Conservation (phyloP, 2,329 filamentous ascomycete species). For the Botrytis fragariae region DNA sequence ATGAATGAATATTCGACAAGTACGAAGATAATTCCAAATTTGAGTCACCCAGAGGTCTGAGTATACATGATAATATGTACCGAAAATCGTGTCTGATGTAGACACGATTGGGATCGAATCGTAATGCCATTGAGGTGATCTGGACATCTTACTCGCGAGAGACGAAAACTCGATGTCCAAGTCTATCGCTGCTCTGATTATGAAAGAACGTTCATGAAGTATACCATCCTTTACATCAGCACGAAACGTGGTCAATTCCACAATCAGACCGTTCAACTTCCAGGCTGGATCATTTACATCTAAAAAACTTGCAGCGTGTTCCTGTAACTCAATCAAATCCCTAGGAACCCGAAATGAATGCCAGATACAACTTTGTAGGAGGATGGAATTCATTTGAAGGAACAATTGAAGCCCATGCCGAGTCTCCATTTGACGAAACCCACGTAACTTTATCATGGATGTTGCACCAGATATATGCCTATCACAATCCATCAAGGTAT, state of each 20-base stretch:
- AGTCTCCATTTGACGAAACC: neutral
- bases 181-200: neutral
- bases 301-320: neutral
- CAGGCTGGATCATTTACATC: neutral
- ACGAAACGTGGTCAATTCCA: neutral
- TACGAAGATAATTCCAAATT: neutral
- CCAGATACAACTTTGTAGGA: neutral
- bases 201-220: neutral
- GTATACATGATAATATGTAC: neutral
- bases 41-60: neutral
- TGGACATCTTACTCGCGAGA: neutral
- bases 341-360: neutral
- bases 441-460: neutral
- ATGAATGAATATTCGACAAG: neutral
- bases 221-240: neutral
- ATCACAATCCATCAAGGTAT: neutral
- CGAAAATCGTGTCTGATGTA: neutral
- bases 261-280: neutral
- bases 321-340: neutral
- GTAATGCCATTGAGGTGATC: neutral
- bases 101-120: neutral
- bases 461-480: neutral
- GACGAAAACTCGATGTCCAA: neutral
- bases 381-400: neutral
- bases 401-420: neutral